Base-by-base conservation (phyloP, 169 alveolate genomes). In the Eimeria brunetti region DNA sequence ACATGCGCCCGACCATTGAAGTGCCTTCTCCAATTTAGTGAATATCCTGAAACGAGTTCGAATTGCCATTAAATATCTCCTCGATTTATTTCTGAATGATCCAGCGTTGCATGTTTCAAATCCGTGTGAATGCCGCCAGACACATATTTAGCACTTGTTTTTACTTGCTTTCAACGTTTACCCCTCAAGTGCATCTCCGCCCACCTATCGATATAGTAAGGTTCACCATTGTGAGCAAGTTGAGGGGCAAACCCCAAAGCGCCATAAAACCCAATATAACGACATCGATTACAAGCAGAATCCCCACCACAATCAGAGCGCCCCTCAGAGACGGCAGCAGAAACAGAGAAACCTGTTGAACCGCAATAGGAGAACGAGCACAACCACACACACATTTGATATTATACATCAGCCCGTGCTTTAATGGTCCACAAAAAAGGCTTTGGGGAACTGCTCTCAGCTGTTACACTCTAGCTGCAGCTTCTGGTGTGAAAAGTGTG, bases 181-280 rank as follows among this genome's bases (percentile, higher is more conserved):
- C n/a, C 16, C 12, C 4, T 30, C 12, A 41, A 46, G 38, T 24
- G 36, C 36, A 3, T 41, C 2, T 3, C 67, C 18, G 49, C 98
- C 73, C 88, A 96, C 98, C 98, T 27, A 97, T 97, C 24, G 98
- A 97, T 89, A 97, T 96, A 69, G 97, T 96, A 81, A 97, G 95
- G 91, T 96, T 97, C 91, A 97, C 98, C 98, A 97, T 97, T n/a
- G 98, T 96, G 78, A 97, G 97, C 96, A 97, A 97, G 81, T 97
- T 97, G n/a, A 97, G 96, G 9, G 97, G 97, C 51, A 97, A 95
- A 53, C 97, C 98, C 97, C 98, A 97, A 16, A 95, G 95, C 38
- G 97, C 96, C 98, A 97, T 97, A 94, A 97, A 97, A 36, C 98
- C 98, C 89, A 97, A 96, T 20, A 97, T 96, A 38, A 97, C 96